Evolutionary conservation across 306 rosid species (phyloP).

Genomic region (Sesbania bispinosa): DNA sequence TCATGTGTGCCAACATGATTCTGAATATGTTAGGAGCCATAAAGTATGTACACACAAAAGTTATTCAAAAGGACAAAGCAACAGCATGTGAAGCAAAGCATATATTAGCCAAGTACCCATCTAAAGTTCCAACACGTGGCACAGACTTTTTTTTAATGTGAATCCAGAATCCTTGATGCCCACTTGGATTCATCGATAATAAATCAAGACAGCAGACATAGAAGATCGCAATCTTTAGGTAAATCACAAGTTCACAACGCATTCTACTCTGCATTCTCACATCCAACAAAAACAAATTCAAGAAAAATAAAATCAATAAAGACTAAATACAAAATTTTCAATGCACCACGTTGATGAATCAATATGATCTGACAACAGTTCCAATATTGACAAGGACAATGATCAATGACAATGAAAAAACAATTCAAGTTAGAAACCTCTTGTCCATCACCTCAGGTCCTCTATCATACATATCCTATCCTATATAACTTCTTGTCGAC

Average conservation of each 20-base stretch:
- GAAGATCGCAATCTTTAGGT: not conserved
- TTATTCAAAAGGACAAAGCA: slow-evolving; percentile 33
- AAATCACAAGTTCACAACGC: not conserved
- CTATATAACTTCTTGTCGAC: slow-evolving; percentile 9
- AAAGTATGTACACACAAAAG: not conserved
- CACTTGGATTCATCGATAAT: slow-evolving; percentile 1
- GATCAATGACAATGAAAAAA: slow-evolving; percentile 14
- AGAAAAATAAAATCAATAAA: not conserved
- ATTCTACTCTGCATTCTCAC: slow-evolving; percentile 11
- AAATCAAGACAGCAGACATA: not conserved
- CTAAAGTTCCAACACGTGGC: slow-evolving; percentile 28
- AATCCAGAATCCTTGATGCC: not conserved
- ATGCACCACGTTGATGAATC: not conserved
- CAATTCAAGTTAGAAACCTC: slow-evolving; percentile 11
- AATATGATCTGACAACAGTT: not conserved
- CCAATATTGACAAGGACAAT: slow-evolving; percentile 19
- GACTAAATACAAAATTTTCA: slow-evolving; percentile 17
- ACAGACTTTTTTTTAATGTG: not conserved
- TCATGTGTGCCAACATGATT: slow-evolving; percentile 37
- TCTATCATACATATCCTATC: not conserved
- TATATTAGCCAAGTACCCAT: not conserved
- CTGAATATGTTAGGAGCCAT: slow-evolving; percentile 24
- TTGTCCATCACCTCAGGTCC: slow-evolving; percentile 3
- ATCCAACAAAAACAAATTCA: not conserved
- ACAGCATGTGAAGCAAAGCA: slow-evolving; percentile 42